phyloP scores from a whole-genome alignment of 768 basidiomycete genomes.

The Boletus reticulatus region DNA sequence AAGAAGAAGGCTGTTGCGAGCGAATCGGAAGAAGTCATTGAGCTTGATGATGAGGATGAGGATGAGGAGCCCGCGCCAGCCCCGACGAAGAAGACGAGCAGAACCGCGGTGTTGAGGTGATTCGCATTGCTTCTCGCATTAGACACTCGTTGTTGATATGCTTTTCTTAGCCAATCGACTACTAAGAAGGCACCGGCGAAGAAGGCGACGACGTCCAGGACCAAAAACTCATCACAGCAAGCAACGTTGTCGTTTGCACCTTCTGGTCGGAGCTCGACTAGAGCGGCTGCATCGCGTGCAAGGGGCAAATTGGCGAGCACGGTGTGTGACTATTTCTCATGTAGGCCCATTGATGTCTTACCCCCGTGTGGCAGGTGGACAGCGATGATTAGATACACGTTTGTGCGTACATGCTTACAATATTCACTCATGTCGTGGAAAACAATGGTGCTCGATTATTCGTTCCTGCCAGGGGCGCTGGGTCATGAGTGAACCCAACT shows the following conservation, averaged over 20 bases:
- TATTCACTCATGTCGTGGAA: background rate
- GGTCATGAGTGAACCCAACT: background rate
- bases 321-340: constrained; percentile 28
- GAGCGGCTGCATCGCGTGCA: constrained; percentile 70
- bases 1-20: constrained; percentile 52
- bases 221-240: constrained; percentile 34
- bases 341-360: background rate
- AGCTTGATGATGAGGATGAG: constrained; percentile 55
- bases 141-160: constrained; percentile 23
- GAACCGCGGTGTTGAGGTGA: constrained; percentile 66
- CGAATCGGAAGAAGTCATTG: constrained; percentile 52
- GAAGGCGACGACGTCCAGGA: constrained; percentile 36
- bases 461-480: background rate
- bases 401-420: background rate
- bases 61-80: constrained; percentile 47
- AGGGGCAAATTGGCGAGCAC: constrained; percentile 54
- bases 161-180: constrained; percentile 31
- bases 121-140: constrained; percentile 21
- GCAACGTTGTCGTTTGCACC: constrained; percentile 64
- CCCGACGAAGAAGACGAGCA: constrained; percentile 54
- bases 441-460: too few relatives aligned
- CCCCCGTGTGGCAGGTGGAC: constrained; percentile 15
- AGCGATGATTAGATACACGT: constrained; percentile 25
- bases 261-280: constrained; percentile 50
- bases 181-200: constrained; percentile 56